phyloP scores from a whole-genome alignment of 441 rosid genomes.

The Francoa sonchifolia region DNA sequence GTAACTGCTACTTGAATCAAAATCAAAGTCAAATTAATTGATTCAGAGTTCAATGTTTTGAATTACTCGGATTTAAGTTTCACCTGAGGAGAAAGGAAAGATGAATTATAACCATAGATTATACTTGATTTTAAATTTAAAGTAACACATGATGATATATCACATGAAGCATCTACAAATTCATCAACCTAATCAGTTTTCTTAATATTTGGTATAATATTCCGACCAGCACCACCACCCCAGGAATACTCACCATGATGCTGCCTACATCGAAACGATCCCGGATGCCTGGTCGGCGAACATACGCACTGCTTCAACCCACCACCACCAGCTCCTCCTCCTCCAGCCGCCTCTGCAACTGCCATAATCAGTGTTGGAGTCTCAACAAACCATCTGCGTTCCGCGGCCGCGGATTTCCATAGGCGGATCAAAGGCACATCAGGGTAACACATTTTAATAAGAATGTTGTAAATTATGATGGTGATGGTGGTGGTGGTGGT shows the following conservation, averaged over 20 bases:
- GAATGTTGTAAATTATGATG: too few species aligned
- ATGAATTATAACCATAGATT: too few species aligned
- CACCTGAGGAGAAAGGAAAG: too few species aligned
- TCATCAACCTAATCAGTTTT: background rate
- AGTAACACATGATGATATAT: too few species aligned
- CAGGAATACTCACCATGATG: constrained; percentile 33
- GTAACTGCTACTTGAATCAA: too few species aligned
- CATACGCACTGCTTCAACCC: constrained; percentile 28
- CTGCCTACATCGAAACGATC: constrained; percentile 46
- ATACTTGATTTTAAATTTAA: too few species aligned
- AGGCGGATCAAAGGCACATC: constrained; percentile 7
- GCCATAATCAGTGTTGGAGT: background rate
- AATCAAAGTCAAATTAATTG: too few species aligned
- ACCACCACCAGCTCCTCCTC: constrained; percentile 5
- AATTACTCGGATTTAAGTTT: too few species aligned
- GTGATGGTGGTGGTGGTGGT: too few species aligned
- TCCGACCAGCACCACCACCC: constrained; percentile 26
- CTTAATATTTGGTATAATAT: background rate
- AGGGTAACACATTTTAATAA: constrained; percentile 30
- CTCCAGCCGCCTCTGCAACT: constrained; percentile 10
- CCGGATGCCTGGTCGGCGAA: constrained; percentile 40
- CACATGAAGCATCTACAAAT: too few species aligned
- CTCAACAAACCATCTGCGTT: constrained; percentile 12
- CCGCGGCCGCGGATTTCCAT: constrained; percentile 2
- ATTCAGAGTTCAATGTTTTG: too few species aligned